Evolutionary conservation across 2,329 filamentous ascomycete genomes (phyloP), one percentile per base, ranked within the genome.

Genomic region (Colletotrichum endophyticum): DNA sequence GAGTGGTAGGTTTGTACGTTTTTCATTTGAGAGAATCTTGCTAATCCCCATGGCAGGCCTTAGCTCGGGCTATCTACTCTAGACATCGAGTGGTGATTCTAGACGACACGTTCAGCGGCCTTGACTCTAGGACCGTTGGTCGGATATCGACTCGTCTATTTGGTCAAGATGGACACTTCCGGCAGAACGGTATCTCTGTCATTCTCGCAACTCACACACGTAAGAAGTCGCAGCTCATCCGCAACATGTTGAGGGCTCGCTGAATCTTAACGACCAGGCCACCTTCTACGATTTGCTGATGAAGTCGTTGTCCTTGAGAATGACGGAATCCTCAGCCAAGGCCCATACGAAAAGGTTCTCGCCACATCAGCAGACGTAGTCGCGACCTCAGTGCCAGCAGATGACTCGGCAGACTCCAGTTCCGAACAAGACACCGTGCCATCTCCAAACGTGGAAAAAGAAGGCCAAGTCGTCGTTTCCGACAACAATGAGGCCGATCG

Each of bases 121-220:
- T 73, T 3, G 71, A 73, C 27, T 61, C 71, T 30, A 53, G 62
- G 4, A 25, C n/a, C 2, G 2, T 57, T 22, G 15, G n/a, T 25
- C 25, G 28, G 3, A 73, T 69, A 22, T 73, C 64, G 7, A 28
- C 6, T 28, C 64, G 36, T 9, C 64, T 73, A 15, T 30, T 73
- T n/a, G 28, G 32, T 15, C 39, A 62, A n/a, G 27, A 73, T 25
- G 63, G 70, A 1, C 32, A 57, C 22, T 44, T 72, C 22, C 61
- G 70, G 2, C 16, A 57, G 16, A 57, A 66, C 19, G 30, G 27
- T 16, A 73, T 63, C 3, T 34, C 53, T 4, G 56, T 69, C 6
- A 39, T 70, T 15, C 56, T 74, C 11, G 72, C 72, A 19, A 73
- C 71, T 15, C 71, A 73, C 25, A 70, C 53, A 13, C 53, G 71